Evolutionary conservation across 768 basidiomycete genomes (phyloP).

Genomic region (Leucosporidium yakuticum): DNA sequence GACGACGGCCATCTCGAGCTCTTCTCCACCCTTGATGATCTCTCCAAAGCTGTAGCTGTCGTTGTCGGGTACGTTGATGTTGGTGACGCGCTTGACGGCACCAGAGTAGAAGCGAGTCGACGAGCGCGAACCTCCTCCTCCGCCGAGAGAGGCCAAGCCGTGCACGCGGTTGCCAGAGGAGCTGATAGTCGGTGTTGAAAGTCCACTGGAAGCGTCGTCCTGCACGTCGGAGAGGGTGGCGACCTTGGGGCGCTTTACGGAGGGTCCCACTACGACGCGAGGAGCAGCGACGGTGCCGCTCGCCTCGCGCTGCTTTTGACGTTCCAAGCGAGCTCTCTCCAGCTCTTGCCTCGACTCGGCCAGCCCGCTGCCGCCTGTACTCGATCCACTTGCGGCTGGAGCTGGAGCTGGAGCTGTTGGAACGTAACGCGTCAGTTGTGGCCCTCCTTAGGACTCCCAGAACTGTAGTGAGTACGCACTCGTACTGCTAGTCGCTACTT

Average conservation of each 20-base stretch:
- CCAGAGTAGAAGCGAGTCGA: conserved; percentile 19
- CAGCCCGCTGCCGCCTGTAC: not conserved
- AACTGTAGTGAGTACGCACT: not conserved
- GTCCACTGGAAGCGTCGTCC: conserved; percentile 15
- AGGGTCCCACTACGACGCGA: not conserved
- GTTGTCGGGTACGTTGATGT: conserved; percentile 1
- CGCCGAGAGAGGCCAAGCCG: conserved; percentile 7
- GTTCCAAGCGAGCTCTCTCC: conserved; percentile 20
- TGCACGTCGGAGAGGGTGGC: conserved; percentile 20
- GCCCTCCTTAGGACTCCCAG: not conserved
- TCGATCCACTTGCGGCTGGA: not conserved
- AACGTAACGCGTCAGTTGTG: not conserved
- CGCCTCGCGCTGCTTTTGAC: conserved; percentile 9
- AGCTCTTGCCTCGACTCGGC: conserved; percentile 7
- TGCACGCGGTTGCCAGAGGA: conserved; percentile 1
- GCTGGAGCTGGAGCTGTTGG: not conserved
- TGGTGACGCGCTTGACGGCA: conserved; percentile 15
- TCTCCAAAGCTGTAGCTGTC: conserved; percentile 17
- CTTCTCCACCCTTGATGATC: conserved; percentile 38
- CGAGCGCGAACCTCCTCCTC: not conserved
- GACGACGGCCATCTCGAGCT: conserved; percentile 34
- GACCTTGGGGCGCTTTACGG: conserved; percentile 7
- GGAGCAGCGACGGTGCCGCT: not conserved
- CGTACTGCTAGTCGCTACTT: not conserved
- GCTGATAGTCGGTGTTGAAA: conserved; percentile 22